phyloP scores from a whole-genome alignment of 2,329 filamentous ascomycete genomes.

The Sordariomycetes sp. region DNA sequence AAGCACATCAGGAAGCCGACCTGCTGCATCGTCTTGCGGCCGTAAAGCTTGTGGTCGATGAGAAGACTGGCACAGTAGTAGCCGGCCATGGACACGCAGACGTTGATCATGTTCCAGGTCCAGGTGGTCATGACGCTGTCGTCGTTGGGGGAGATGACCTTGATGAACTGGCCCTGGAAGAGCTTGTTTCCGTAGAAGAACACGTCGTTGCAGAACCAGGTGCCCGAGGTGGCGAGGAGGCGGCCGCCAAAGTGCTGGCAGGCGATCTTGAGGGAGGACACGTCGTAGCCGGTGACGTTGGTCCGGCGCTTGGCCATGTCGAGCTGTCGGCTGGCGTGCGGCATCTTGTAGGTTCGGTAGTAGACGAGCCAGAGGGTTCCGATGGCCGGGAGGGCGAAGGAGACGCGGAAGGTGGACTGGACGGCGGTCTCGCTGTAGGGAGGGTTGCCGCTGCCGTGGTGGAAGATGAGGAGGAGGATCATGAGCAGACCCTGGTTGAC shows the following conservation, averaged over 20 bases:
- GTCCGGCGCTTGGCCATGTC: constrained; percentile 73
- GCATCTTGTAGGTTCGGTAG: constrained; percentile 94
- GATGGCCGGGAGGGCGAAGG: constrained; percentile 81
- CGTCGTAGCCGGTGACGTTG: constrained; percentile 85
- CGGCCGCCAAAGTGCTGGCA: constrained; percentile 78
- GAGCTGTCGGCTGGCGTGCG: constrained; percentile 73
- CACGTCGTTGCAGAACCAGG: constrained; percentile 94
- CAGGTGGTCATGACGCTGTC: constrained; percentile 73
- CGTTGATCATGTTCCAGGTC: constrained; percentile 89
- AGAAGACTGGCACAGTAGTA: constrained; percentile 86
- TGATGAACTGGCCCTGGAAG: constrained; percentile 86
- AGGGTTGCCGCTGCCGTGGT: constrained; percentile 47
- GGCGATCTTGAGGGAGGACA: constrained; percentile 69
- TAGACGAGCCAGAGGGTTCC: constrained; percentile 93
- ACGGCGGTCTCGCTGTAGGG: constrained; percentile 70
- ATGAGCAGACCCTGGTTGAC: constrained; percentile 89
- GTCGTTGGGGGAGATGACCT: constrained; percentile 59
- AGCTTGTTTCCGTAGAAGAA: constrained; percentile 99
- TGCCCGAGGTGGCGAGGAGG: constrained; percentile 73
- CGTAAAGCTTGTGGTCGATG: constrained; percentile 94
- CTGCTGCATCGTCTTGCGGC: constrained; percentile 93
- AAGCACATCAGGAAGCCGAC: constrained; percentile 89
- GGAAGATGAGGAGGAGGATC: constrained; percentile 77
- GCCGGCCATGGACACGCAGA: constrained; percentile 72
- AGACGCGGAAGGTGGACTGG: constrained; percentile 87